Base-by-base conservation (phyloP, 495 filamentous ascomycete genomes). In the Evernia prunastri region DNA sequence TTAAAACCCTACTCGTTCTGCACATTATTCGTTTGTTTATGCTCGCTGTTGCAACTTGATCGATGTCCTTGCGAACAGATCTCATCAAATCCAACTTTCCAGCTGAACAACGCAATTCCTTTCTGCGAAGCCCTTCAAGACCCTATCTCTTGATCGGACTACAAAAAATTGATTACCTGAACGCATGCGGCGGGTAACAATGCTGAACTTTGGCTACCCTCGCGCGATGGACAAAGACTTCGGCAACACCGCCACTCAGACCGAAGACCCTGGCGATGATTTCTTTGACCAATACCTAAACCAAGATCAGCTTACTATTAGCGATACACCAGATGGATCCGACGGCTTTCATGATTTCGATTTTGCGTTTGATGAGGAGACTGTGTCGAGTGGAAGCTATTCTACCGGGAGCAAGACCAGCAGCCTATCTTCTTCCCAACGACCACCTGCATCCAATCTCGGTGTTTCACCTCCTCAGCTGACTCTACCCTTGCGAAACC, bases 251-350 rank as follows among this genome's bases (percentile, higher is more conserved):
- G 76, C 79, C 69, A 73, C 77, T 63, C 78, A 81, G 71, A 77
- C 76, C 49, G 79, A 82, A 65, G 77, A 83, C 68, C 79, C 78
- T 27, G 79, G 77, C 73, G 79, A 78, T 72, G 77, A 80, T 68
- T 68, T 82, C 67, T 81, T 82, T 72, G 79, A 77, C 69, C 78
- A 82, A 72, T 80, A 77, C 68, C 76, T 81, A 72, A 78, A 80
- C 63, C 74, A 78, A 71, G 80, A 82, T 58, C 72, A 73, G 54
- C 70, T 73, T n/a, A 72, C 68, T 51, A 68, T 71, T 60, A 56
- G 58, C 59, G 51, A 63, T 33, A 63, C n/a, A 23, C 23, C 53
- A 63, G 74, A 76, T 71, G 78, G 80, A 60, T 65, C 71, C 58
- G 76, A 80, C 67, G 72, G 68, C 65, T 74, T 76, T 71, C 78